phyloP scores from a whole-genome alignment of 2,329 filamentous ascomycete species.

The Fusarium annulatum region DNA sequence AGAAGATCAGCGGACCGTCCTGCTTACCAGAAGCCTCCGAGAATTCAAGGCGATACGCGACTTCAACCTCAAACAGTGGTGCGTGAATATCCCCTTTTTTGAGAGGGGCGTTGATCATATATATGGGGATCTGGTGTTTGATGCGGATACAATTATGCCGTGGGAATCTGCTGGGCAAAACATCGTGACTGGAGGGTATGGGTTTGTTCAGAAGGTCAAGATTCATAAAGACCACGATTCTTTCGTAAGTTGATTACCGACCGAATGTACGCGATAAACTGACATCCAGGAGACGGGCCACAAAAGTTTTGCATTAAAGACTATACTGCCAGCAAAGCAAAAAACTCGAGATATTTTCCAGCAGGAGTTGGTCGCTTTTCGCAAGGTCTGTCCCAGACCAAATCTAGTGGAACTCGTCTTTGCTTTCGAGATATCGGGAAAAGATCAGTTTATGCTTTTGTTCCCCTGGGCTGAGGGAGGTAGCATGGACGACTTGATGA shows the following conservation, averaged over 20 bases:
- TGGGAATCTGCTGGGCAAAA: neutral
- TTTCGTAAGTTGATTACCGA: neutral
- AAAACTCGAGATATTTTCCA: neutral
- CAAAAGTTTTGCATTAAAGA: neutral
- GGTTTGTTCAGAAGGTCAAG: neutral
- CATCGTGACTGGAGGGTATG: neutral
- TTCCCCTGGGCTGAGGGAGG: slow-evolving; percentile 9
- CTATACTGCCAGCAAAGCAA: neutral
- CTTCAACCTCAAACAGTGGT: neutral
- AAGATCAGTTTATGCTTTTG: neutral
- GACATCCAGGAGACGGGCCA: fast-evolving
- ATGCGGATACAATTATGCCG: neutral
- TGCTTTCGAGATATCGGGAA: neutral
- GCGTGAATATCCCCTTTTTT: neutral
- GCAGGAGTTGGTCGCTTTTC: neutral
- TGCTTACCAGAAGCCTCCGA: neutral
- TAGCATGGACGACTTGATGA: neutral
- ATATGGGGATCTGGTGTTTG: neutral
- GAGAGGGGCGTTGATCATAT: too few relatives aligned
- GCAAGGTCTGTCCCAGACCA: neutral
- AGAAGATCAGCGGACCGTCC: neutral
- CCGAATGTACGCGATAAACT: fast-evolving
- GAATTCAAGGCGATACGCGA: neutral
- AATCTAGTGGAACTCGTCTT: neutral
- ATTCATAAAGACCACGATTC: neutral